Base-by-base conservation (phyloP, 192 early-diverging fungal species). In the Coemansia sp. region DNA sequence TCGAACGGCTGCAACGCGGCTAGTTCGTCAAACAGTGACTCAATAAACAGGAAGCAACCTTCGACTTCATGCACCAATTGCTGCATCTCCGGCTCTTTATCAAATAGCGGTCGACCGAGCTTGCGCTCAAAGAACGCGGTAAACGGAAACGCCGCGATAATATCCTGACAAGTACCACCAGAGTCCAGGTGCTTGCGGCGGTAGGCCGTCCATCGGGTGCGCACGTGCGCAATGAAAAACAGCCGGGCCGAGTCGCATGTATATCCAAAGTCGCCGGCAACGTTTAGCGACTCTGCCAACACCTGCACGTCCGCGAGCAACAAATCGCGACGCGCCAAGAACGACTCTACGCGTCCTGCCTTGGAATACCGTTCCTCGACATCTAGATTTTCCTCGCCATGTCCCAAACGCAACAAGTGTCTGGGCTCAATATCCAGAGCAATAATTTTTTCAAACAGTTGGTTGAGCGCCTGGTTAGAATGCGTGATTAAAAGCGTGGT, bases 381-480 rank as follows among this genome's bases (percentile, higher is more conserved):
- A 22, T 92, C 93, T 45, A 98, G 67, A 33, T 95, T 95, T 55
- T 94, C 96, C 62, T 94, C 90, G 61, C 97, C 97, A 36, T 98
- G 97, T 48, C 98, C 97, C 43, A 99, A 85, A 18, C 97, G 91
- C 35, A 99, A 81, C 60, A 99, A 78, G 76, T 99, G 97, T 8
- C 97, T 87, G 28, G 93, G 88, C 75, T 97, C 95, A 33, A 99
- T 96, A 74, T 98, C 94, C 63, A 94, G 75, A 4, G 85, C 89
- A 37, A 92, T 89, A 62, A 99, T 97, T 71, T 98, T 98, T 75
- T 94, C 96, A 71, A 99, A 99, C 45, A 99, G 87, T 64, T 99
- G 97, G 83, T 98, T 98, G 43, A 99, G 85, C n/a, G 97, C 97
- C 78, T 98, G 96, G 78, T 99, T 99, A 51, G 94, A 96, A 71